Percentiles rank a stretch among this genome's conserved stretches.
Evolutionary conservation across 768 basidiomycete species (phyloP).

Genomic region (Leccinum subgranulosum): DNA sequence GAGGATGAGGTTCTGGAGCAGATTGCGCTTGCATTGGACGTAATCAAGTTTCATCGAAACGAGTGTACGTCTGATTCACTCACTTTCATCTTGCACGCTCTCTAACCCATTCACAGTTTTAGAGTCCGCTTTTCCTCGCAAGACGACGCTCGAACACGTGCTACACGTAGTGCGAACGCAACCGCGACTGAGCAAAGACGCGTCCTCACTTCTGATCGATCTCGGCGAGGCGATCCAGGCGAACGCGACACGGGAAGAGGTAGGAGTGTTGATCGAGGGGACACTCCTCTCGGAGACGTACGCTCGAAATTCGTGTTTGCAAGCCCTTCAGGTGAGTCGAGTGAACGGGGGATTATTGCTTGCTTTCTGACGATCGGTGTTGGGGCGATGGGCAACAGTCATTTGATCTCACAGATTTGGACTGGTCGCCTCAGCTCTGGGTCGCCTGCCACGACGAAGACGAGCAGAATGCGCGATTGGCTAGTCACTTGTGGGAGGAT

Average conservation of each 20-base stretch:
- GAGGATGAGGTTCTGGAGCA: conserved; percentile 76
- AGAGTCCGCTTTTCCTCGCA: conserved; percentile 69
- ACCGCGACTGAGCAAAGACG: conserved; percentile 79
- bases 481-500: conserved; percentile 87
- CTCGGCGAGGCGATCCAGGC: conserved; percentile 76
- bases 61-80: conserved; percentile 22
- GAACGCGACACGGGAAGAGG: conserved; percentile 61
- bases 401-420: conserved; percentile 90
- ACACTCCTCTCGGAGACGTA: conserved; percentile 84
- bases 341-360: neutral
- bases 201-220: conserved; percentile 75
- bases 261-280: conserved; percentile 62
- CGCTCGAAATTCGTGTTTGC: conserved; percentile 85
- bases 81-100: conserved; percentile 8
- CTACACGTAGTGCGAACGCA: conserved; percentile 73
- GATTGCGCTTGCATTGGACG: conserved; percentile 57
- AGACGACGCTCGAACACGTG: conserved; percentile 63
- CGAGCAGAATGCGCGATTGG: conserved; percentile 84
- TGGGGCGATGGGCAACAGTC: conserved; percentile 47
- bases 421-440: conserved; percentile 90
- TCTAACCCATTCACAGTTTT: conserved; percentile 46
- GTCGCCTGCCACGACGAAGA: conserved; percentile 86
- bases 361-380: neutral
- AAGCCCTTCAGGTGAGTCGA: conserved; percentile 72
- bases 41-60: conserved; percentile 34